These are phyloP conservation scores for Ustilago hordei DNA, from an alignment of 1,284 basidiomycete species.

Conservation along the genomic window DNA sequence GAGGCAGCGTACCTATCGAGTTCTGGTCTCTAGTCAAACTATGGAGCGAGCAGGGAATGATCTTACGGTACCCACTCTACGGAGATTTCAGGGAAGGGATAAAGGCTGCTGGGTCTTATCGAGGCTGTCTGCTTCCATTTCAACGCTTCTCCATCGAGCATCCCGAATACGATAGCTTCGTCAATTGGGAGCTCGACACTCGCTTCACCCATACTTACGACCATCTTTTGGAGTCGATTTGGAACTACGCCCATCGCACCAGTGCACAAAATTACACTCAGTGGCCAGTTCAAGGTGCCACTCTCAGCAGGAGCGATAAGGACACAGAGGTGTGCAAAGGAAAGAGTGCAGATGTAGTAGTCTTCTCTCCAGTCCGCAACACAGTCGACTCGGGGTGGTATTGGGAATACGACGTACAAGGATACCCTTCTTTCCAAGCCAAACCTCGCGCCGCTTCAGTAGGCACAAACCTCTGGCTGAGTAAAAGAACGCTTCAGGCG, in stretches of 20 bases:
- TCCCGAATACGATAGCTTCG: constrained; percentile 14
- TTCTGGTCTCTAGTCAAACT: constrained; percentile 30
- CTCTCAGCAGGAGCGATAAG: neutral
- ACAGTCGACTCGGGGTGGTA: constrained; percentile 28
- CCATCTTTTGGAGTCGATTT: constrained; percentile 9
- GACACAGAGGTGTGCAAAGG: neutral
- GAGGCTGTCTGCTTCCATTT: constrained; percentile 27
- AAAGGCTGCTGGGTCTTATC: constrained; percentile 28
- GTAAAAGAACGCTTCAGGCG: constrained; percentile 18
- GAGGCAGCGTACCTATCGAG: constrained; percentile 27
- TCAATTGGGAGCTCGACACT: constrained; percentile 39
- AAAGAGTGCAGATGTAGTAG: constrained; percentile 22
- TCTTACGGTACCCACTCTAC: constrained; percentile 22
- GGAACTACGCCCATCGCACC: constrained; percentile 7
- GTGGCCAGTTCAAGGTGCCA: constrained; percentile 10
- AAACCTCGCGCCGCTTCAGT: constrained; percentile 25
- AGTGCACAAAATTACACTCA: constrained; percentile 15
- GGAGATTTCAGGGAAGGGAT: constrained; percentile 30
- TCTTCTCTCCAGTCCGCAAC: constrained; percentile 28
- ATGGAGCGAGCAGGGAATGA: constrained; percentile 26
- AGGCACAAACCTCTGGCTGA: constrained; percentile 27
- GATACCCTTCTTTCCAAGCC: constrained; percentile 4
- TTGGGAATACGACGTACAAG: constrained; percentile 42
- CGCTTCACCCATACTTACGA: constrained; percentile 36
- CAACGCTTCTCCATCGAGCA: constrained; percentile 29